Conservation (phyloP, 257 asterid species). For the Paraleonurus japonicus region DNA sequence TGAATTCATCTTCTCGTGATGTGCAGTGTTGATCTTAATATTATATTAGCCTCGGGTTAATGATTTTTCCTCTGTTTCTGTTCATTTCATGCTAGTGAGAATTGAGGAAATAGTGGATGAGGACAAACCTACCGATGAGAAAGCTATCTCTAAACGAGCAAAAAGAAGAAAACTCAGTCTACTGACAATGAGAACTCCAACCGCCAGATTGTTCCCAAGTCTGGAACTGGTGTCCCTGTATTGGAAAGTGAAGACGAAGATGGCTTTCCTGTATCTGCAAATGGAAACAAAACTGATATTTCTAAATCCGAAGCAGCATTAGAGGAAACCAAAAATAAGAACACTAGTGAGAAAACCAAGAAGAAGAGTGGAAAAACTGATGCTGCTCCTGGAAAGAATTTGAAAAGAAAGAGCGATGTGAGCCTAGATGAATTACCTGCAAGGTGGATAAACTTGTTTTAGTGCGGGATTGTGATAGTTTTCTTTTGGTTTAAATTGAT, state of each 20-base stretch:
- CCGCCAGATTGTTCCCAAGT: constrained; percentile 46
- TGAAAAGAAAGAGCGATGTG: constrained; percentile 57
- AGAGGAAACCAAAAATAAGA: constrained; percentile 27
- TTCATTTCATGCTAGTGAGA: constrained; percentile 48
- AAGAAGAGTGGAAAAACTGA: constrained; percentile 40
- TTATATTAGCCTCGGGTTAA: neutral
- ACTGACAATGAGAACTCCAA: constrained; percentile 38
- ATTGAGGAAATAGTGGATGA: constrained; percentile 89
- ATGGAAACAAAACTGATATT: constrained; percentile 29
- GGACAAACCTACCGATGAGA: constrained; percentile 47
- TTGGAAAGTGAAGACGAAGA: constrained; percentile 93
- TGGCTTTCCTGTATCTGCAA: constrained; percentile 70
- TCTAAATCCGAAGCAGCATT: constrained; percentile 26
- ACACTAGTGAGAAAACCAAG: constrained; percentile 29
- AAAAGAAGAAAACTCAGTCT: constrained; percentile 56
- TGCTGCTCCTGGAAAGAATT: constrained; percentile 30
- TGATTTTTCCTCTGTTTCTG: constrained; percentile 2
- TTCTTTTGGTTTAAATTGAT: neutral
- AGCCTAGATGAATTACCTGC: constrained; percentile 40
- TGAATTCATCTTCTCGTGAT: neutral
- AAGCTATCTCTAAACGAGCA: constrained; percentile 37
- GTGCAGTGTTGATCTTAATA: neutral
- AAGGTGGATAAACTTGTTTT: constrained; percentile 41
- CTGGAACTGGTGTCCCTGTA: constrained; percentile 36
- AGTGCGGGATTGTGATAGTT: neutral